These are phyloP conservation scores for Cucumis cinereus DNA, from an alignment of 306 rosid species.

Conservation along the genomic window DNA sequence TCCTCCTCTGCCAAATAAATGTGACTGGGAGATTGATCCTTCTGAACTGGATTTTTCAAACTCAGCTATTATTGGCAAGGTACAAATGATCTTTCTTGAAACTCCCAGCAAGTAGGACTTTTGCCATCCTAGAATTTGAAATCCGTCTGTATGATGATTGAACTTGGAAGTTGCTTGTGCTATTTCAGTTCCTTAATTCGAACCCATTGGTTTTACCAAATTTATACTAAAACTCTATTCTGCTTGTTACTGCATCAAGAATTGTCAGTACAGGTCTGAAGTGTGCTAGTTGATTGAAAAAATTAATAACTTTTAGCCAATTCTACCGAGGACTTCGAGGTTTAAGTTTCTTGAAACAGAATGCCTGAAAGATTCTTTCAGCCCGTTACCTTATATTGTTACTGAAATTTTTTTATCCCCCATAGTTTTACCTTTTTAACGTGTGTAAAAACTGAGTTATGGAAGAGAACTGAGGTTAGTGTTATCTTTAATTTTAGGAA, in stretches of 20 bases:
- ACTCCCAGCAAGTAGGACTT: not conserved
- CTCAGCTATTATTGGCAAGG: conserved; percentile 77
- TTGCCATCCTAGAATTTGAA: not conserved
- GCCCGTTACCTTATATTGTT: not conserved
- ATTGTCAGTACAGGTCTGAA: not conserved
- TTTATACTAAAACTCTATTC: not conserved
- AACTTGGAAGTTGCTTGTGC: not conserved
- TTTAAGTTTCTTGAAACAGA: not conserved
- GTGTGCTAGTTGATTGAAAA: not conserved
- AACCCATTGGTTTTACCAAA: not conserved
- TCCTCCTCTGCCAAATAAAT: conserved; percentile 88
- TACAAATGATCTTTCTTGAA: conserved; percentile 12
- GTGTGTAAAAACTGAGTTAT: not conserved
- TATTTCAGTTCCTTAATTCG: not conserved
- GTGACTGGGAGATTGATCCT: conserved; percentile 99
- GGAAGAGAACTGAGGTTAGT: no score
- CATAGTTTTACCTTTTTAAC: not conserved
- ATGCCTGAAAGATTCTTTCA: not conserved
- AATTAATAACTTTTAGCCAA: not conserved
- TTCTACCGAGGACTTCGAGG: not conserved
- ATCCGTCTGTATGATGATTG: not conserved
- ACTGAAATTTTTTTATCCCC: not conserved
- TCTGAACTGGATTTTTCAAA: conserved; percentile 80
- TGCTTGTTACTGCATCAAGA: not conserved
- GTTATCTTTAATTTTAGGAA: not conserved